Percentiles rank a stretch among this genome's conserved stretches.
phyloP scores from a whole-genome alignment of 78 protist species.

The Dictyostelium firmibasis region DNA sequence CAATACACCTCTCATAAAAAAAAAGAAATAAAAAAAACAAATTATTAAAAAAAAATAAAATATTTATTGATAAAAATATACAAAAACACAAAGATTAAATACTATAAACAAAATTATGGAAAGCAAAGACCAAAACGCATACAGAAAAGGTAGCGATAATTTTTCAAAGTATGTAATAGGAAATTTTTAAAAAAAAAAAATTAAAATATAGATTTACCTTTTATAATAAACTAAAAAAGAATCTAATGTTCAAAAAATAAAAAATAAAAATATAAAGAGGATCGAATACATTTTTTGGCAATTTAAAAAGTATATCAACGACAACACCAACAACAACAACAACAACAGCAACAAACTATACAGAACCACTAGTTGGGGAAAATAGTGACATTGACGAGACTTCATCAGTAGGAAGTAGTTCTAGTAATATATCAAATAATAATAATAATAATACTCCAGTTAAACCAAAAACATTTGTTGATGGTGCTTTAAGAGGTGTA shows the following conservation, averaged over 20 bases:
- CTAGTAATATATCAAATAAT: too few relatives aligned
- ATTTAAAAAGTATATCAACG: slow-evolving; percentile 5
- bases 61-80: too few relatives aligned
- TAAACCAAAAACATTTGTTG: slow-evolving; percentile 65
- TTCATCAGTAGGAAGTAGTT: not conserved
- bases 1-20: not conserved
- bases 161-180: slow-evolving; percentile 18
- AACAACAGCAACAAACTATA: not conserved
- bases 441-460: not conserved
- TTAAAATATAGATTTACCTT: too few relatives aligned
- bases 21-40: too few relatives aligned
- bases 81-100: not conserved
- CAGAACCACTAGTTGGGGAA: not conserved
- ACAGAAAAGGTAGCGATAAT: slow-evolving; percentile 44
- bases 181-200: not conserved
- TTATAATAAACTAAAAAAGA: too few relatives aligned
- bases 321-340: not conserved
- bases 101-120: not conserved
- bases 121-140: not conserved
- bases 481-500: slow-evolving; percentile 49
- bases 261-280: not conserved
- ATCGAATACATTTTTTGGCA: not conserved
- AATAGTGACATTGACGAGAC: not conserved
- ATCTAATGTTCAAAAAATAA: not conserved
- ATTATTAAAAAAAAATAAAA: too few relatives aligned